These are phyloP conservation scores for Eucalyptus microcorys DNA, from an alignment of 345 rosid genomes.

Conservation along the genomic window DNA sequence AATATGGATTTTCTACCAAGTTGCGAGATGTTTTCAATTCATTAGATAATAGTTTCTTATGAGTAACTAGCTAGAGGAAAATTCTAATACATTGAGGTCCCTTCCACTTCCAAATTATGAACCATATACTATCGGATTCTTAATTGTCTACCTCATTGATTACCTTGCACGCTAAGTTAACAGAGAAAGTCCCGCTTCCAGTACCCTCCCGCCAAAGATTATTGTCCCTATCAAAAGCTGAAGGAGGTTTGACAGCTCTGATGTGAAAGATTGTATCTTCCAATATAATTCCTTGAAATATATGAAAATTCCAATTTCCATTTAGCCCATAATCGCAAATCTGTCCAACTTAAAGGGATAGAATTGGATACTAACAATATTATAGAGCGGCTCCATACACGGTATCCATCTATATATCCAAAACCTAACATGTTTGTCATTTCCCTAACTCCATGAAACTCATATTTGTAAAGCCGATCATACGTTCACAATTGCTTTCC, in stretches of 20 bases:
- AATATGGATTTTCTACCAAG: neutral
- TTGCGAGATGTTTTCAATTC: neutral
- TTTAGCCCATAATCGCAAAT: no score
- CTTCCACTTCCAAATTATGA: neutral
- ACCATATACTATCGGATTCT: neutral
- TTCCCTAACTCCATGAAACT: neutral
- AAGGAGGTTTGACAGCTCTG: neutral
- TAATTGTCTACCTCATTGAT: neutral
- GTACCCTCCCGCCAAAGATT: neutral
- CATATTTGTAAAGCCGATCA: neutral
- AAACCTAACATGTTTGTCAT: neutral
- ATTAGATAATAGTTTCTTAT: neutral
- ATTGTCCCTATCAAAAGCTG: neutral
- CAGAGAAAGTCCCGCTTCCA: neutral
- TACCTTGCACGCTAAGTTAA: neutral
- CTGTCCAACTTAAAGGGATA: neutral
- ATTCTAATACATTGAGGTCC: neutral
- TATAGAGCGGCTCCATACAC: neutral
- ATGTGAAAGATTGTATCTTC: neutral
- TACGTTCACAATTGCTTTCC: no score
- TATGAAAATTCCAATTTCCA: neutral
- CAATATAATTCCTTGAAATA: neutral
- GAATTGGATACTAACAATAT: neutral
- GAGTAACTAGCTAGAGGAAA: neutral
- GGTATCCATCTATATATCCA: neutral